Evolutionary conservation across 805 yeast genomes (phyloP), one percentile per base, ranked within the genome.

Genomic region (Nakazawaea populi): DNA sequence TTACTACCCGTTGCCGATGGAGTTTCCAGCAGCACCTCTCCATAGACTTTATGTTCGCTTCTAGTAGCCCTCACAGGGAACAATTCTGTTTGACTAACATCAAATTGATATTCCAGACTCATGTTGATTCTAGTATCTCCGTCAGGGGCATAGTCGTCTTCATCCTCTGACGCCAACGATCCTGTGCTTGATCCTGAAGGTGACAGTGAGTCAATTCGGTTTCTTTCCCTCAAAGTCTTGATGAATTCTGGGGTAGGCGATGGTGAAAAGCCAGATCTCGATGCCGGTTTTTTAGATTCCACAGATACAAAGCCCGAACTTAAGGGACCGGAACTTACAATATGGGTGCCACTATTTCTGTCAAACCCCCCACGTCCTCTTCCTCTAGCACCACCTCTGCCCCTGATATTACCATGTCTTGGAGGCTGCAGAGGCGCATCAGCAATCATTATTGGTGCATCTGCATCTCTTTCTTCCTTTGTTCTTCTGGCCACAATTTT

Each of bases 401-500:
- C 65, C 24, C 70, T 53, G 24, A 72, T 69, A 42, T 73, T 58
- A 27, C 63, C 53, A 9, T 70, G 67, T 29, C 72, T 55, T 7
- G 39, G 40, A 24, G 34, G 41, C 5, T 46, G 18, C 30, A 37
- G 43, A 6, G 32, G 34, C 10, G 54, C 38, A 34, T 62, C 58
- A 42, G 61, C 34, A 52, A 61, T 52, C 47, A 47, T 47, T 42
- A 42, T 55, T 4, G 90, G 89, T 0, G 90, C 91, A 49, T 80
- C 78, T 30, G 87, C 82, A 27, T 82, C 96, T 64, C 96, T 73
- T 58, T 89, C 96, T 58, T 87, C 91, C 58, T 88, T 85, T 9
- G 89, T 71, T 63, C 89, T 82, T 67, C 97, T 74, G 0, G 90
- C 90, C 42, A 91, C 96, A 2, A 76, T 84, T 65, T 91, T 91